Evolutionary conservation across 2,329 filamentous ascomycete genomes (phyloP).

Genomic region (Colletotrichum sp.): DNA sequence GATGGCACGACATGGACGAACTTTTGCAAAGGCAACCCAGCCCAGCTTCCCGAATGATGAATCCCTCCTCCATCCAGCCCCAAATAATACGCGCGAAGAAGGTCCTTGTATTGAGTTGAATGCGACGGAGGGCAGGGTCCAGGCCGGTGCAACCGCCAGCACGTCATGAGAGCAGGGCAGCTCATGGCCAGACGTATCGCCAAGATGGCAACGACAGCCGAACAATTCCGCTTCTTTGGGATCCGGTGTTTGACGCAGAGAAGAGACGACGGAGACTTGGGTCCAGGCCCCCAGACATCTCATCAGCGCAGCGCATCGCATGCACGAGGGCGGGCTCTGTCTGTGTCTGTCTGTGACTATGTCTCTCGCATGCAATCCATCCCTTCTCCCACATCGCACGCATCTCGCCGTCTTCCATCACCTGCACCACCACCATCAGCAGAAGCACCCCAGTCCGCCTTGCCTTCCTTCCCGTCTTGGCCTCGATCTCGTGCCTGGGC

Average conservation of each 20-base stretch:
- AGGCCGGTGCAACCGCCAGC: not conserved
- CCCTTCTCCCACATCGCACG: not conserved
- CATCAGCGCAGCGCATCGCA: not conserved
- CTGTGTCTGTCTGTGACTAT: not conserved
- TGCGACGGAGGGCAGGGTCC: not conserved
- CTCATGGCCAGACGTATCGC: constrained; percentile 3
- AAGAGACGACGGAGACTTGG: not conserved
- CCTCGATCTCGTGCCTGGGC: constrained; percentile 10
- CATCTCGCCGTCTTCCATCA: not conserved
- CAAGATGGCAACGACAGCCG: constrained; percentile 13
- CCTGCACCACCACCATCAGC: not conserved
- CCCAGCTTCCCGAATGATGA: not conserved
- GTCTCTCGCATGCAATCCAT: not conserved
- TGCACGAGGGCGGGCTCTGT: not conserved
- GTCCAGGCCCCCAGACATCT: not conserved
- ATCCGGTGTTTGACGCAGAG: constrained; percentile 3
- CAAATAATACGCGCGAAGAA: not conserved
- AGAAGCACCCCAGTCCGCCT: not conserved
- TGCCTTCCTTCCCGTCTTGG: constrained; percentile 17
- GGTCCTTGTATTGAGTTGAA: not conserved
- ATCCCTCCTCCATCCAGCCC: not conserved
- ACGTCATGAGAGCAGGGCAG: constrained; percentile 3
- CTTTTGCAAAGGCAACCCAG: constrained; percentile 6
- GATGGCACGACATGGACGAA: not conserved
- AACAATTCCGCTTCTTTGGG: not conserved